Evolutionary conservation across 345 rosid species (phyloP).

Genomic region (Populus euphratica): DNA sequence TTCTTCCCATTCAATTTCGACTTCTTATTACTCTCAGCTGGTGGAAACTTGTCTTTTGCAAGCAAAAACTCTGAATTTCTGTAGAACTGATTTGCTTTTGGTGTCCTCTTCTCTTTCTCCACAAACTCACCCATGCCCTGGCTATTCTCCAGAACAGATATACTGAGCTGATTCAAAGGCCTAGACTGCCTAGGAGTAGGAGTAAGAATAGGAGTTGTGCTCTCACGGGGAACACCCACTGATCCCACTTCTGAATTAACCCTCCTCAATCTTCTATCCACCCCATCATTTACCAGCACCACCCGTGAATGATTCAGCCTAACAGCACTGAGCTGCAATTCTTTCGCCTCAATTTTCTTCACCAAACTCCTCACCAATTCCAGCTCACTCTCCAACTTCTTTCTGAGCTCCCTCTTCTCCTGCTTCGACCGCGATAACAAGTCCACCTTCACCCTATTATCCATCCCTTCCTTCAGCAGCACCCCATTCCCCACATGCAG

Average conservation of each 20-base stretch:
- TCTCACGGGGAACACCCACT: conserved; percentile 29
- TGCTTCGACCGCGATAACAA: conserved; percentile 53
- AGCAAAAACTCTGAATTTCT: conserved; percentile 91
- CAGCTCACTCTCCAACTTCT: conserved; percentile 78
- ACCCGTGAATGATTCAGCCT: conserved; percentile 39
- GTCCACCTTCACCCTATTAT: conserved; percentile 48
- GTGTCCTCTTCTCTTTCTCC: conserved; percentile 97
- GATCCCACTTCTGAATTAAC: conserved; percentile 61
- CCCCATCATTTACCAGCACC: conserved; percentile 27
- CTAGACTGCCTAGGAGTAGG: conserved; percentile 62
- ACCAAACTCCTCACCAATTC: conserved; percentile 66
- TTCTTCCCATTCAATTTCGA: conserved; percentile 72
- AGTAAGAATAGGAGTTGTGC: conserved; percentile 30
- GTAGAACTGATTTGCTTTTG: conserved; percentile 94
- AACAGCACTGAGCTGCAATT: conserved; percentile 39
- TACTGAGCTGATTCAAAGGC: conserved; percentile 66
- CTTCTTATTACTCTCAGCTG: conserved; percentile 92
- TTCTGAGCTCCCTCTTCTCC: conserved; percentile 59
- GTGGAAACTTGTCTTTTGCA: conserved; percentile 96
- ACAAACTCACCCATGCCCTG: conserved; percentile 55
- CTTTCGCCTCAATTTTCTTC: conserved; percentile 76
- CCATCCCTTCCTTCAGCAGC: conserved; percentile 39
- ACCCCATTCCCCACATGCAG: conserved; percentile 37
- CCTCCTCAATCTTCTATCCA: conserved; percentile 56
- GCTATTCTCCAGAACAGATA: conserved; percentile 70